Evolutionary conservation across 2,329 filamentous ascomycete genomes (phyloP).

Genomic region (Fusarium beomiforme): DNA sequence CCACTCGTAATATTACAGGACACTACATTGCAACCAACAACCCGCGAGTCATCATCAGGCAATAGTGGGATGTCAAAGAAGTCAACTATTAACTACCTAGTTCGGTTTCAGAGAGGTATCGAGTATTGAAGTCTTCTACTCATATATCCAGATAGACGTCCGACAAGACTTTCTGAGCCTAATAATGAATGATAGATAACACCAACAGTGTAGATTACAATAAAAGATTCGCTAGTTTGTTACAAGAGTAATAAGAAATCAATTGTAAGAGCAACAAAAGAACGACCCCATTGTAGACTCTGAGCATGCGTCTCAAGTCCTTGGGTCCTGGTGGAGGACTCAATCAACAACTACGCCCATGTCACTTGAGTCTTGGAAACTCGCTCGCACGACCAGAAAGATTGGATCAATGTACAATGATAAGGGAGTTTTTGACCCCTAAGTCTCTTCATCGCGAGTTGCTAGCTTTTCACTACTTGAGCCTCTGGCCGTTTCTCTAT

Average conservation of each 20-base stretch:
- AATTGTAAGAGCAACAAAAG: background rate
- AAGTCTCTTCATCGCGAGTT: background rate
- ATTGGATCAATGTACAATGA: background rate
- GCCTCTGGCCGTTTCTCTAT: no score
- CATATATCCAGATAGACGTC: background rate
- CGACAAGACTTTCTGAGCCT: no score
- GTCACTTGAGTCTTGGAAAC: background rate
- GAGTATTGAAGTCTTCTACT: background rate
- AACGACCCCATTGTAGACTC: background rate
- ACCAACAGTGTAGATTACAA: background rate
- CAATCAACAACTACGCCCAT: constrained; percentile 3
- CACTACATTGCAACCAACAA: background rate
- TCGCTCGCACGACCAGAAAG: background rate
- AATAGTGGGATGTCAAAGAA: no score
- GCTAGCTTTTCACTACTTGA: background rate
- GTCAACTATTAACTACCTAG: no score
- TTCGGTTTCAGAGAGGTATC: no score
- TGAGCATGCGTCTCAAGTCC: background rate
- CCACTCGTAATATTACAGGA: background rate
- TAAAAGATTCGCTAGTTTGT: background rate
- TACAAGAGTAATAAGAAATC: background rate
- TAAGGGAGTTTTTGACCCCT: background rate
- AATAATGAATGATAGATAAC: background rate
- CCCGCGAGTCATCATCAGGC: background rate
- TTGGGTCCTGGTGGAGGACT: background rate